Conservation (phyloP, 2,329 filamentous ascomycete species). For the Epichloe glyceriae region DNA sequence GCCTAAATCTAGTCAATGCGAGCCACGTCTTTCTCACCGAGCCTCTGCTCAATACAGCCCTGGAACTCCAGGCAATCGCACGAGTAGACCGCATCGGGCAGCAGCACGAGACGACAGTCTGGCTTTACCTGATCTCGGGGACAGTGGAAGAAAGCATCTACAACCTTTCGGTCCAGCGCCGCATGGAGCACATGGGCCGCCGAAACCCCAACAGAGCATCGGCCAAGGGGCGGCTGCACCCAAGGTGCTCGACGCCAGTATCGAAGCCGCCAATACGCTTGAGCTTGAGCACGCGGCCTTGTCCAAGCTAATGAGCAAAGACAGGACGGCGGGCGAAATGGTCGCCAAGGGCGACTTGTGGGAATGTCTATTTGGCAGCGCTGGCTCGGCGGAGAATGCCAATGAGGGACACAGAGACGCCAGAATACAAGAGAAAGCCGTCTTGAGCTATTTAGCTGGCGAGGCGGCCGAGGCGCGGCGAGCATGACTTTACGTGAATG, state of each 20-base stretch:
- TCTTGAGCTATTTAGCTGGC: slow-evolving; percentile 30
- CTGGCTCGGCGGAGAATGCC: slow-evolving; percentile 19
- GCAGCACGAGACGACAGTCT: slow-evolving; percentile 75
- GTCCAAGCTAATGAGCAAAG: slow-evolving; percentile 56
- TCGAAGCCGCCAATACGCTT: slow-evolving; percentile 75
- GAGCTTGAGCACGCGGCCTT: slow-evolving; percentile 67
- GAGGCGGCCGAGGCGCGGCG: slow-evolving; percentile 24
- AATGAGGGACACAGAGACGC: slow-evolving; percentile 11
- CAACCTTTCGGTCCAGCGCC: slow-evolving; percentile 65
- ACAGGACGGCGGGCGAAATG: slow-evolving; percentile 61
- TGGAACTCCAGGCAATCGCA: slow-evolving; percentile 90
- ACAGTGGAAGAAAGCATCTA: slow-evolving; percentile 92
- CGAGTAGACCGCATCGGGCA: slow-evolving; percentile 93
- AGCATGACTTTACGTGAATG: no score
- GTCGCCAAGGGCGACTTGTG: slow-evolving; percentile 71
- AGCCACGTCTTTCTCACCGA: slow-evolving; percentile 93
- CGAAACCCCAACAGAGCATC: slow-evolving; percentile 20
- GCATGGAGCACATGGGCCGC: slow-evolving; percentile 61
- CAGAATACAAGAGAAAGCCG: slow-evolving; percentile 19
- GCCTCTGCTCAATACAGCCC: slow-evolving; percentile 80
- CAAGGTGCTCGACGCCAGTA: slow-evolving; percentile 42
- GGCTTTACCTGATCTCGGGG: slow-evolving; percentile 84
- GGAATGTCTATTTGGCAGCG: slow-evolving; percentile 70
- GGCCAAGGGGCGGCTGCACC: slow-evolving; percentile 24
- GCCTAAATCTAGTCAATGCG: slow-evolving; percentile 83